Evolutionary conservation across 768 basidiomycete species (phyloP).

Genomic region (Piloderma croceum): DNA sequence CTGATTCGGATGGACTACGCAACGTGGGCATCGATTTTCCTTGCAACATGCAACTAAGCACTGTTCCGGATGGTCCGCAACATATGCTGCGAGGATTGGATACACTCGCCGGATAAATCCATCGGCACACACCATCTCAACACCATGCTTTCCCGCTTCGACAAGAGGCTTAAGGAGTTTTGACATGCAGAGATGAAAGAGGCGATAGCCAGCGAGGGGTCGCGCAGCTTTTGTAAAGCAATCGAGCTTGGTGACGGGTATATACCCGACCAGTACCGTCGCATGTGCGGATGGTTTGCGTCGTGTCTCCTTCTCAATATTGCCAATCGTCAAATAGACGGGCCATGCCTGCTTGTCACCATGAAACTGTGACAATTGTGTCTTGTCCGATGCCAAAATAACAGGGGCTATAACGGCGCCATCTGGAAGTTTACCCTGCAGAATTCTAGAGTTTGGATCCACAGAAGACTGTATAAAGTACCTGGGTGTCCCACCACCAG

Average conservation of each 20-base stretch:
- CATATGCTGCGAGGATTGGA: conserved; percentile 19
- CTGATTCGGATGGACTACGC: conserved; percentile 17
- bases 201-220: conserved; percentile 13
- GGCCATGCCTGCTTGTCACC: conserved; percentile 40
- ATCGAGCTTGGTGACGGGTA: conserved; percentile 30
- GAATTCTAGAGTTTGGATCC: conserved; percentile 5
- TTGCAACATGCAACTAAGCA: conserved; percentile 15
- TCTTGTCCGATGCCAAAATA: conserved; percentile 44
- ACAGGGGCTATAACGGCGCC: conserved; percentile 34
- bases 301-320: conserved; percentile 35
- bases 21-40: conserved; percentile 24
- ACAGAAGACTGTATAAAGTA: conserved; percentile 10
- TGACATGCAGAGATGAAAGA: conserved; percentile 35
- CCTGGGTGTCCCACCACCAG: conserved; percentile 35
- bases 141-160: conserved; percentile 11
- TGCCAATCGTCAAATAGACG: conserved; percentile 40
- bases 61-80: conserved; percentile 21
- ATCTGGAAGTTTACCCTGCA: conserved; percentile 7
- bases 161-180: conserved; percentile 13
- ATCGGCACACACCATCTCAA: conserved; percentile 16
- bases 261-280: conserved; percentile 33
- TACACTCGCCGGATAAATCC: conserved; percentile 8
- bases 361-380: conserved; percentile 33
- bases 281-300: conserved; percentile 31
- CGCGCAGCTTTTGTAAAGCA: conserved; percentile 19